Base-by-base conservation (phyloP, 2,329 filamentous ascomycete genomes). In the Onygena corvina region DNA sequence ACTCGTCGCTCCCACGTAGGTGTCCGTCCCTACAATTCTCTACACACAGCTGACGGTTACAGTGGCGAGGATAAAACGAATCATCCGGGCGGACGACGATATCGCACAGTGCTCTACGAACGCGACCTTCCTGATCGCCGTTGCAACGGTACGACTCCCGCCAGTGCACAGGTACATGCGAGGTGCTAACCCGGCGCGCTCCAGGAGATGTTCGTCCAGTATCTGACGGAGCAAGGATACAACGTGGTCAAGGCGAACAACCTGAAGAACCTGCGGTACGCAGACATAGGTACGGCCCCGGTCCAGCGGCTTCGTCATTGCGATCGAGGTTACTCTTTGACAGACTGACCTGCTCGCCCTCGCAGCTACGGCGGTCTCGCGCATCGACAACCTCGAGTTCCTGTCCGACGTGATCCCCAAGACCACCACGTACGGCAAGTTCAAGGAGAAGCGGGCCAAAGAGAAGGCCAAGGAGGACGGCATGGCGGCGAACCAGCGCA, bases 31-130 rank as follows among this genome's bases (percentile, higher is more conserved):
- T 14, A 20, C 16, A 40, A 6, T 14, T 12, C 16, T 18, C 9
- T 46, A 30, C 42, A 18, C 23, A 23, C n/a, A 14, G 20, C 36
- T 40, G 20, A 20, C 23, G n/a, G 12, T 3, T 40, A 34, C 59
- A 96, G 92, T 96, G 50, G 86, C 92, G 14, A 80, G 92, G 60
- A 86, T 98, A 52, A 95, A 95, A 70, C 94, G 94, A 70, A 94
- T 98, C 63, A 86, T 98, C 53, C 77, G 80, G 45, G 77, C 87
- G 51, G 92, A 98, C 66, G 80, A 86, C 36, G 90, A 95, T 54
- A 84, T 94, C 54, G 75, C 73, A 54, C 79, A 85, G 63, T 94
- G 87, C 66, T 94, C 89, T 42, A 94, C 89, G 66, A 94, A 94
- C 61, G 90, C 90, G 48, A 85, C 89, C 16, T 96, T 96, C 65